Evolutionary conservation across 495 filamentous ascomycete genomes (phyloP), one percentile per base, ranked within the genome.

Genomic region (Bryoglossum gracile): DNA sequence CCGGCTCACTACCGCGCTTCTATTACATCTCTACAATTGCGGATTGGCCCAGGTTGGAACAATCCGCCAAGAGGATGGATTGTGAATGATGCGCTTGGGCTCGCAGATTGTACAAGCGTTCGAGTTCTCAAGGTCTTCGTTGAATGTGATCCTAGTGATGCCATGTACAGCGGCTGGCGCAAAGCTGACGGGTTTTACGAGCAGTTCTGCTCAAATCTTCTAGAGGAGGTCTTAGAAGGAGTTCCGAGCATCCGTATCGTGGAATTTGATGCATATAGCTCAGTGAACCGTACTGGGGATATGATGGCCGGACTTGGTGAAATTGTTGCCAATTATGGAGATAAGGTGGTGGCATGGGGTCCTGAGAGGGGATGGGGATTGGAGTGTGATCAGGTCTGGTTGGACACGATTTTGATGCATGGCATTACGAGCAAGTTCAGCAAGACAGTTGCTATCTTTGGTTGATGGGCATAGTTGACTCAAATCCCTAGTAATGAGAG

Each of bases 41-140:
- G 88, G 8, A 66, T 95, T 1, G 88, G 88, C 0, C 86, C 86
- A 0, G 87, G 86, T 42, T 95, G 84, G 83, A 84, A 70, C 13
- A 72, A 73, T 38, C 87, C 88, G 2, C 88, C 87, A 1, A 66
- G 68, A 9, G 77, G 80, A 37, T 92, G 87, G 87, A 72, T 74
- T 2, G 81, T 89, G 21, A 82, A 79, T 53, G 62, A 72, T 4
- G 65, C 73, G 0, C 68, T 92, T 19, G 85, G 86, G 0, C 68
- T 94, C 19, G 60, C 67, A 30, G 78, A 89, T 35, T 81, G 82
- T 68, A 64, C 62, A 25, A 73, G 71, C 36, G 71, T 85, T 17
- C 71, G 75, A 32, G 74, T 70, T 10, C 62, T 95, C 38, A 84
- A 80, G 43, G 75, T 95, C 0, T 90, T 88, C 57, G 75, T 91